Conservation (phyloP, 768 basidiomycete genomes). For the Suillus americanus region DNA sequence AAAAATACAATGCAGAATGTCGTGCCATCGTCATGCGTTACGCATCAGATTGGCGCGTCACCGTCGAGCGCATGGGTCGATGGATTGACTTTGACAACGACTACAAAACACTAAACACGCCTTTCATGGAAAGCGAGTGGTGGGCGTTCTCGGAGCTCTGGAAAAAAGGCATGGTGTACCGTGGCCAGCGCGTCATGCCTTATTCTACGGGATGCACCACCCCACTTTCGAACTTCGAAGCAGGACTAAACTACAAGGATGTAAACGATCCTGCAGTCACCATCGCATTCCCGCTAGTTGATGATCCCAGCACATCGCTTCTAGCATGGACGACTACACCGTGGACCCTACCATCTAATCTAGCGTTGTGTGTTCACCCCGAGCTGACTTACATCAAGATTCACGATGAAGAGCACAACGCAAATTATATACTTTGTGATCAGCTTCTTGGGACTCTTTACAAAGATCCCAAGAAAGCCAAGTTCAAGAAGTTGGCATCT, state of each 20-base stretch:
- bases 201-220: constrained; percentile 97
- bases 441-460: constrained; percentile 82
- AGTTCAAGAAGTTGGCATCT: constrained; percentile 86
- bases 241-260: constrained; percentile 88
- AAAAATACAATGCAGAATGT: constrained; percentile 96
- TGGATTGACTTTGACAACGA: constrained; percentile 99
- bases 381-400: constrained; percentile 97
- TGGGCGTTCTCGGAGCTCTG: constrained; percentile 97
- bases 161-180: constrained; percentile 89
- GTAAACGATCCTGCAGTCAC: constrained; percentile 95
- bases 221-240: constrained; percentile 96
- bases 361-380: constrained; percentile 94
- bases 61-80: constrained; percentile 96
- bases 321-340: constrained; percentile 99
- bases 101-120: constrained; percentile 92
- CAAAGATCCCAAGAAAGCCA: constrained; percentile 97
- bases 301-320: constrained; percentile 86
- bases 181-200: constrained; percentile 94
- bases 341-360: constrained; percentile 96
- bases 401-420: constrained; percentile 80
- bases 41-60: constrained; percentile 88
- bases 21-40: constrained; percentile 97
- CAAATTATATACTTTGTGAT: constrained; percentile 92
- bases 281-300: constrained; percentile 88
- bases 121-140: constrained; percentile 99